Conservation (phyloP, 208 protist species). For the Acanthamoeba sp. region DNA sequence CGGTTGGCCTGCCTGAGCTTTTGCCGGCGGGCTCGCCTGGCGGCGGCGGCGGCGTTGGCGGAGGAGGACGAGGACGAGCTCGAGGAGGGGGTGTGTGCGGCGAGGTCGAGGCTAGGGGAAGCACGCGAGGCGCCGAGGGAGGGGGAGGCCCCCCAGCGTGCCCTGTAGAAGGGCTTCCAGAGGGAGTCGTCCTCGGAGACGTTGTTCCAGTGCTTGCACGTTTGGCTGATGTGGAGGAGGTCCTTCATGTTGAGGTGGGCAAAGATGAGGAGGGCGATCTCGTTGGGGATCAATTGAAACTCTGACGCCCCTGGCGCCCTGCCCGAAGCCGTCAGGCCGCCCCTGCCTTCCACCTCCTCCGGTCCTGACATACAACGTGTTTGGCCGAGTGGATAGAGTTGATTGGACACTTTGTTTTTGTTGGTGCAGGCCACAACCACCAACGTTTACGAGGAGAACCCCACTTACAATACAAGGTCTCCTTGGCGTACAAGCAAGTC, state of each 20-base stretch:
- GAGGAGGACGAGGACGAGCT: not conserved
- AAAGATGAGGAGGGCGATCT: slow-evolving; percentile 29
- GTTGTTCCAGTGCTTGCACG: slow-evolving; percentile 60
- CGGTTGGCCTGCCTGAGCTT: not conserved
- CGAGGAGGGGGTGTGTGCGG: not conserved
- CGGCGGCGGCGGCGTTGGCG: not conserved
- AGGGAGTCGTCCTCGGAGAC: slow-evolving; percentile 61
- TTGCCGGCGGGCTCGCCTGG: not conserved
- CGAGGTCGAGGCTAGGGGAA: too few species aligned
- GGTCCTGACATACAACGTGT: not conserved
- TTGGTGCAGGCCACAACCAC: too few species aligned
- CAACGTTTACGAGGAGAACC: too few species aligned
- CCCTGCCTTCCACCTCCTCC: not conserved
- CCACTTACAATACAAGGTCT: too few species aligned
- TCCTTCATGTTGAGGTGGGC: slow-evolving; percentile 39
- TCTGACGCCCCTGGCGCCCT: not conserved
- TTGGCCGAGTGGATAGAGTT: too few species aligned
- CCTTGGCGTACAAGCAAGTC: too few species aligned
- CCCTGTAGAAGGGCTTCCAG: slow-evolving; percentile 50
- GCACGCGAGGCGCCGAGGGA: not conserved
- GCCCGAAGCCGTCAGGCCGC: not conserved
- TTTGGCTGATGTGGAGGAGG: slow-evolving; percentile 35
- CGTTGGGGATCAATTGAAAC: slow-evolving; percentile 49
- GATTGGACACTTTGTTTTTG: too few species aligned
- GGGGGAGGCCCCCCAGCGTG: not conserved